Evolutionary conservation across 345 rosid species (phyloP).

Genomic region (sweet orange (Citrus sinensis)): DVS_A1.0 CM039169.1:31802501-31803000

Average conservation of each 20-base stretch:
- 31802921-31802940: conserved; percentile 79
- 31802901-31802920: conserved; percentile 40
- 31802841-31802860: conserved; percentile 79
- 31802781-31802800: conserved; percentile 23
- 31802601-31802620: background rate
- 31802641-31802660: background rate
- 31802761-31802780: conserved; percentile 43
- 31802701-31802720: conserved; percentile 78
- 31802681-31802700: conserved; percentile 79
- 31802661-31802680: conserved; percentile 30
- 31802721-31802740: conserved; percentile 70
- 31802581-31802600: background rate
- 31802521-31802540: background rate
- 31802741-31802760: conserved; percentile 56
- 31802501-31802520: background rate
- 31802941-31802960: conserved; percentile 91
- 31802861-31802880: conserved; percentile 57
- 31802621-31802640: background rate
- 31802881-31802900: conserved; percentile 46
- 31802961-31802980: conserved; percentile 90
- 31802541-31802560: background rate
- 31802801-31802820: conserved; percentile 31
- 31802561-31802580: background rate
- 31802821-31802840: conserved; percentile 49
- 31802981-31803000: conserved; percentile 46